A percentile compares a stretch with the other conserved stretches of the same genome.
These are phyloP conservation scores for Dalechampia spathulata DNA, from an alignment of 441 rosid genomes.

Conservation along the genomic window DNA sequence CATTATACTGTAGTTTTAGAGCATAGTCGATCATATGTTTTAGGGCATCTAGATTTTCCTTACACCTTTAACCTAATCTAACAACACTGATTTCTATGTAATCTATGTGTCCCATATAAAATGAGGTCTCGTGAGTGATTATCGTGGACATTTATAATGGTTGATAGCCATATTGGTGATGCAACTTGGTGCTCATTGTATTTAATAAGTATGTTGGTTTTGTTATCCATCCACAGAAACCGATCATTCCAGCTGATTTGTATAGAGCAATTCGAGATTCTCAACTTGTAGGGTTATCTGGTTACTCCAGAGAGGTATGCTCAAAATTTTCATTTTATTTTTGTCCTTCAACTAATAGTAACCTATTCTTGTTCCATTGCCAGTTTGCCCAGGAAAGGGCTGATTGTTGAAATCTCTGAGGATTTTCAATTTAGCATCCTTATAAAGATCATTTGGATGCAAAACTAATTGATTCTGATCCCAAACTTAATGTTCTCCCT, in stretches of 20 bases:
- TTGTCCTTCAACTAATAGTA: not conserved
- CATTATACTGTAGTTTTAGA: too few species aligned
- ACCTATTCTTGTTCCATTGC: not conserved
- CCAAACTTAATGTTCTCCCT: constrained; percentile 3
- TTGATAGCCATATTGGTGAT: not conserved
- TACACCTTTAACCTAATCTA: not conserved
- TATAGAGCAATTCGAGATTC: constrained; percentile 76
- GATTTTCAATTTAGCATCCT: not conserved
- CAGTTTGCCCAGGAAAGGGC: not conserved
- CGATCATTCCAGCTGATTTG: constrained; percentile 60
- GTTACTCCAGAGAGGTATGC: constrained; percentile 76
- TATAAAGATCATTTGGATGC: not conserved
- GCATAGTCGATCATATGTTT: not conserved
- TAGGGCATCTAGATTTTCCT: not conserved
- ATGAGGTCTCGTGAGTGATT: not conserved
- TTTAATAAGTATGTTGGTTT: not conserved
- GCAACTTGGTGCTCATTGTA: not conserved
- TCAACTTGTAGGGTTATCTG: constrained; percentile 85
- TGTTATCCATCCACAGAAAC: constrained; percentile 47
- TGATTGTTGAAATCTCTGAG: not conserved
- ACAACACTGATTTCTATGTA: not conserved
- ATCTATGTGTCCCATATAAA: not conserved
- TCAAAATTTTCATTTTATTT: constrained; percentile 1
- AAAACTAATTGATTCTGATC: not conserved
- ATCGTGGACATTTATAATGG: constrained; percentile 1